Evolutionary conservation across 140 eudicot genomes (phyloP).

Genomic region (Anethum foeniculum): DNA sequence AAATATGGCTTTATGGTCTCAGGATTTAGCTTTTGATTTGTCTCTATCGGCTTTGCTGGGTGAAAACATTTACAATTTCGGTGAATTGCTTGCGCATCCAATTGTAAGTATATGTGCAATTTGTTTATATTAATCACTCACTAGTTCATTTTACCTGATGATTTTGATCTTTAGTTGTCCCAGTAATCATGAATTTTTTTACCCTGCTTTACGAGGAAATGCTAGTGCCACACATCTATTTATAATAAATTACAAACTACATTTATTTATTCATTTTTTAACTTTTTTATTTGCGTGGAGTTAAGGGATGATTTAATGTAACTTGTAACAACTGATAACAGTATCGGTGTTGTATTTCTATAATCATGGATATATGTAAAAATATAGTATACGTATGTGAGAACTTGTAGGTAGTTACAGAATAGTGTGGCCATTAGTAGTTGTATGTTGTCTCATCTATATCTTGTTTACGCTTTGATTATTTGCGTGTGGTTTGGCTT

Average conservation of each 20-base stretch:
- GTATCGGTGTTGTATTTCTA: too few relatives aligned
- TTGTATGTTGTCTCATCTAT: neutral
- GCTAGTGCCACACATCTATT: neutral
- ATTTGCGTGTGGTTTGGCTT: neutral
- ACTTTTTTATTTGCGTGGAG: neutral
- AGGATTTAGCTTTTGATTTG: conserved; percentile 95
- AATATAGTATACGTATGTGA: neutral
- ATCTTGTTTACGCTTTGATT: neutral
- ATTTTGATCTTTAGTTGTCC: neutral
- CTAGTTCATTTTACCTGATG: neutral
- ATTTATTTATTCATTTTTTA: neutral
- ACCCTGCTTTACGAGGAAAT: neutral
- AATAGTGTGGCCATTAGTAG: neutral
- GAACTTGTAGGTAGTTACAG: neutral
- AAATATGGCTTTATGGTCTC: neutral
- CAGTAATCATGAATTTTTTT: neutral
- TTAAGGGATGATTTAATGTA: neutral
- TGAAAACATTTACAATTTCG: conserved; percentile 94
- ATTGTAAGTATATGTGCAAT: conserved; percentile 49
- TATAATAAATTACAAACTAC: neutral
- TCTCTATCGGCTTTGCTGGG: conserved; percentile 90
- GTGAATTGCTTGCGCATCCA: conserved; percentile 95
- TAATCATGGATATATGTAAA: neutral
- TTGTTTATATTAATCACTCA: neutral
- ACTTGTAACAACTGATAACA: neutral